Conservation (phyloP, 225 moss, liverwort and hornwort species). For the Pleurozium schreberi region DNA sequence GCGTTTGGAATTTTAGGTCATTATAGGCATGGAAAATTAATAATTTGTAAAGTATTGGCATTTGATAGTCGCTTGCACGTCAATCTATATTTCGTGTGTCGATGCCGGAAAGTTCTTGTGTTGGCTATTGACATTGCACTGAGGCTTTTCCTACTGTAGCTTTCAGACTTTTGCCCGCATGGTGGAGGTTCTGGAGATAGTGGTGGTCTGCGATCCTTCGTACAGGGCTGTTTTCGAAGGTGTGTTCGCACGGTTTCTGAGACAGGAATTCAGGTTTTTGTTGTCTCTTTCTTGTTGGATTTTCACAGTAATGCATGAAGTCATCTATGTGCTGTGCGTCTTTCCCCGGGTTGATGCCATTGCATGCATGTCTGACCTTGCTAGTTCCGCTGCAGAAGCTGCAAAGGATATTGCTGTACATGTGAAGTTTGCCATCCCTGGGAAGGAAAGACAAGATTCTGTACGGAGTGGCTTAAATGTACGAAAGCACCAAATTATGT, state of each 20-base stretch:
- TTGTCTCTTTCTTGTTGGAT: not conserved
- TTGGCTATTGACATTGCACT: not conserved
- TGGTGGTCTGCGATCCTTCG: slow-evolving; percentile 91
- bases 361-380: not conserved
- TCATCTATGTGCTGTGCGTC: not conserved
- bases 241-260: not conserved
- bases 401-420: slow-evolving; percentile 24
- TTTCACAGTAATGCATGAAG: not conserved
- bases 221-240: slow-evolving; percentile 79
- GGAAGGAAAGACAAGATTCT: slow-evolving; percentile 93
- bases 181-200: slow-evolving; percentile 71
- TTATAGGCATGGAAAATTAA: not conserved
- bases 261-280: not conserved
- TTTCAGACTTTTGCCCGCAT: slow-evolving; percentile 71
- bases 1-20: not conserved
- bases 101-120: not conserved
- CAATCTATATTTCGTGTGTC: not conserved
- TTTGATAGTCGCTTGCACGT: not conserved
- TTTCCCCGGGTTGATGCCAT: not conserved
- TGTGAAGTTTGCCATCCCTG: slow-evolving; percentile 75
- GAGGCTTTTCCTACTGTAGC: slow-evolving; percentile 19
- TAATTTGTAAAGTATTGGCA: not conserved
- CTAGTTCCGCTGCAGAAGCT: slow-evolving; percentile 24
- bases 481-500: not conserved
- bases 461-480: slow-evolving; percentile 75